Conservation (phyloP, 2,329 filamentous ascomycete genomes). For the Talaromyces sp. region DNA sequence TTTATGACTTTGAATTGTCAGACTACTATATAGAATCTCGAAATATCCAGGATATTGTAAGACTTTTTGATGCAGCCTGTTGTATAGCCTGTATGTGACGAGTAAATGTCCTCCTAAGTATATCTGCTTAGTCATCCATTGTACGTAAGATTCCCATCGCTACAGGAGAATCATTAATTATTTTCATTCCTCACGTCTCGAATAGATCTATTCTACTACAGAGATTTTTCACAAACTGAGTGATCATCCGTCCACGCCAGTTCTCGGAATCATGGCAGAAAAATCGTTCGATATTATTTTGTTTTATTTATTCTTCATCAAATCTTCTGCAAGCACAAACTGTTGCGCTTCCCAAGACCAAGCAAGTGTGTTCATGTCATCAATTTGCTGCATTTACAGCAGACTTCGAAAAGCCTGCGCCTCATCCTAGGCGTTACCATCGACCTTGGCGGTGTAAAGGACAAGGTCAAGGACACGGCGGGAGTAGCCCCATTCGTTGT, state of each 20-base stretch:
- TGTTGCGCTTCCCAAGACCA: neutral
- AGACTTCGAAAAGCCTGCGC: slow-evolving; percentile 9
- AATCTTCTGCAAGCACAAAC: neutral
- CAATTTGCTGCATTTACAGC: slow-evolving; percentile 6
- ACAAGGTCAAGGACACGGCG: slow-evolving; percentile 82
- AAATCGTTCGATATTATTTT: neutral
- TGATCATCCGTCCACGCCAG: neutral
- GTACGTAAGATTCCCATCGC: neutral
- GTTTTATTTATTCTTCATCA: neutral
- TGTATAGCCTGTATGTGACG: neutral
- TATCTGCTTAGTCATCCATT: neutral
- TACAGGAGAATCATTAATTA: neutral
- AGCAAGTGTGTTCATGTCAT: neutral
- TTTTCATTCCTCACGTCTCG: neutral
- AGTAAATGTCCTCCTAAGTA: too few relatives aligned
- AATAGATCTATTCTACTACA: neutral
- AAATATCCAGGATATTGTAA: neutral
- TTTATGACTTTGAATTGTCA: too few relatives aligned
- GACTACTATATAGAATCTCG: neutral
- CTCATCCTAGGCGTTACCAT: slow-evolving; percentile 36
- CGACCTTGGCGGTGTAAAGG: slow-evolving; percentile 71
- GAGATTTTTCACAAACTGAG: neutral
- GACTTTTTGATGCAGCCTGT: neutral
- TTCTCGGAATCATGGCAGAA: neutral
- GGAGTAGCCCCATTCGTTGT: slow-evolving; percentile 99